Conservation (phyloP, 2,329 filamentous ascomycete species). For the Aspergillus sp. region DNA sequence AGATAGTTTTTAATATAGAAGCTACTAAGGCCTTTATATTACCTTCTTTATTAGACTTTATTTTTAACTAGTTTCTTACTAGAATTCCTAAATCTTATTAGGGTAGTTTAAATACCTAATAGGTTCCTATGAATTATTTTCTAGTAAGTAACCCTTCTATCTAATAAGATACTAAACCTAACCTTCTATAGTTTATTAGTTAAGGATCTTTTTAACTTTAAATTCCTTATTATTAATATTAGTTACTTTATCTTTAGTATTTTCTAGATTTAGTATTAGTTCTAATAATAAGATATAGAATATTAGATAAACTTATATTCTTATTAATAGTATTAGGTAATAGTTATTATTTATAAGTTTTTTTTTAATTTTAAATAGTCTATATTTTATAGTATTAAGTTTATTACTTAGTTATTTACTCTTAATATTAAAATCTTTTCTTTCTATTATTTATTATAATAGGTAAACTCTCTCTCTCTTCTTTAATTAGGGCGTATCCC, state of each 20-base stretch:
- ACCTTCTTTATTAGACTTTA: not conserved
- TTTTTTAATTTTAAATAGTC: too few species aligned
- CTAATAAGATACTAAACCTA: constrained; percentile 3
- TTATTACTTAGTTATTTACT: too few species aligned
- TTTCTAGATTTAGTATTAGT: constrained; percentile 1
- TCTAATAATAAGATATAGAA: not conserved
- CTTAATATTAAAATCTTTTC: too few species aligned
- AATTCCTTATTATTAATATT: not conserved
- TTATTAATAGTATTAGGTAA: not conserved
- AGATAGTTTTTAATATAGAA: not conserved
- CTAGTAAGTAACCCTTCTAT: not conserved
- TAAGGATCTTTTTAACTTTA: not conserved
- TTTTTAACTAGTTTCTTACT: constrained; percentile 2
- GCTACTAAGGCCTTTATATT: constrained; percentile 1
- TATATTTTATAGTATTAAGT: too few species aligned
- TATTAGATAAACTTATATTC: constrained; percentile 10
- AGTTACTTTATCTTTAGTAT: not conserved
- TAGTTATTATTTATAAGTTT: too few species aligned
- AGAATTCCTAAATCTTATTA: too few species aligned
- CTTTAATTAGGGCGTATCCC: too few species aligned
- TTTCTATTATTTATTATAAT: too few species aligned
- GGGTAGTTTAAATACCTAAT: constrained; percentile 7
- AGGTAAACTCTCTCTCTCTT: too few species aligned
- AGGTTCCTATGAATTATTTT: not conserved
- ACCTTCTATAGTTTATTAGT: not conserved